A percentile compares a stretch with the other conserved stretches of the same genome.
Conservation (phyloP, 495 filamentous ascomycete species). For the Trichoderma gamsii region DNA sequence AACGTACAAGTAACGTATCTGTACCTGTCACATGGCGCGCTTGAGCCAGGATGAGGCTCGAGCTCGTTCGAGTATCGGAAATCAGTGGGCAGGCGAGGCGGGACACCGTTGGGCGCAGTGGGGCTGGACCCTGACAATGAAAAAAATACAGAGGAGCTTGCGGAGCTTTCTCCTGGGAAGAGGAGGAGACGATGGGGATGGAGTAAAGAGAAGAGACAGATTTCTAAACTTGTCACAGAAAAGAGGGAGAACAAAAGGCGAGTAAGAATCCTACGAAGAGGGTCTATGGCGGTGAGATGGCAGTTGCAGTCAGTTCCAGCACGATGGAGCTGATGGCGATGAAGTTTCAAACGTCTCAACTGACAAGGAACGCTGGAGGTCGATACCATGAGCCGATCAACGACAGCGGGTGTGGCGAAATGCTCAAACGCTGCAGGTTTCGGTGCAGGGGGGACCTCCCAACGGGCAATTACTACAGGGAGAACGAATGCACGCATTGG, state of each 20-base stretch:
- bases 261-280: too few relatives aligned
- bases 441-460: not conserved
- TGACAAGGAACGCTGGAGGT: not conserved
- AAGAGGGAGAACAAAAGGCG: too few relatives aligned
- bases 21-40: constrained; percentile 5
- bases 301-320: too few relatives aligned
- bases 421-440: constrained; percentile 9
- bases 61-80: constrained; percentile 12
- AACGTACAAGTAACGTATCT: not conserved
- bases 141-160: not conserved
- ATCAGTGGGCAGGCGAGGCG: constrained; percentile 8
- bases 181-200: not conserved
- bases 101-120: not conserved
- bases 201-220: not conserved
- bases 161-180: not conserved
- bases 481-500: too few relatives aligned
- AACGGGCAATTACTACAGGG: too few relatives aligned
- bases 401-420: not conserved
- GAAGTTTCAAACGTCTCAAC: not conserved
- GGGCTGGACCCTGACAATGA: not conserved
- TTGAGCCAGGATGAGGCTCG: constrained; percentile 1
- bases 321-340: not conserved
- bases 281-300: too few relatives aligned
- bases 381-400: not conserved
- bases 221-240: too few relatives aligned